phyloP scores from a whole-genome alignment of 257 asterid species.

The Jacaranda mimosifolia region DNA sequence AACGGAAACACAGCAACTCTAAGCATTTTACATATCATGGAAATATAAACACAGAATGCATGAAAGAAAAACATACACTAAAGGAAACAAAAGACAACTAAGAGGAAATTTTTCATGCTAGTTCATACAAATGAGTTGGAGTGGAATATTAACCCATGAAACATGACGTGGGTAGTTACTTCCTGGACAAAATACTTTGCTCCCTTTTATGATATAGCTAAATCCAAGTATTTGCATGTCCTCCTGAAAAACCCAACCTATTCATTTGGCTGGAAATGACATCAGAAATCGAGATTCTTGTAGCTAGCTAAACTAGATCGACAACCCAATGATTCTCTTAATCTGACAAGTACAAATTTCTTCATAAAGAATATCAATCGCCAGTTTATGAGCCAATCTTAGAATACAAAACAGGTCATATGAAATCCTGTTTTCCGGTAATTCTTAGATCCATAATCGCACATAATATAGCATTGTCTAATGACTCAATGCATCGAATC shows the following conservation, averaged over 20 bases:
- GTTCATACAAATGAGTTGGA: not conserved
- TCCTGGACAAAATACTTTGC: not conserved
- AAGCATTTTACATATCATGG: constrained; percentile 10
- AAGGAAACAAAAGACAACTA: too few species aligned
- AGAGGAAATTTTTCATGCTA: not conserved
- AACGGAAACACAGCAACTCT: not conserved
- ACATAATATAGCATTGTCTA: not conserved
- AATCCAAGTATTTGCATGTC: constrained; percentile 15
- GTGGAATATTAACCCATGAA: not conserved
- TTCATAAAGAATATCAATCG: not conserved
- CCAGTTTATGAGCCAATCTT: not conserved
- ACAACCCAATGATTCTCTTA: not conserved
- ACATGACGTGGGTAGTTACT: not conserved
- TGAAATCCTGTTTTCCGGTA: not conserved
- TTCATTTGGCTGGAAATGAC: not conserved
- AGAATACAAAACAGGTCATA: not conserved
- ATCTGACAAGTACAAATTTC: not conserved
- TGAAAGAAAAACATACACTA: not conserved
- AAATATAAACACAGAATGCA: not conserved
- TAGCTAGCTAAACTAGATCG: not conserved
- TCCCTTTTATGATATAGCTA: not conserved
- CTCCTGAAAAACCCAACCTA: not conserved
- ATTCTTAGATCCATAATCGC: constrained; percentile 11
- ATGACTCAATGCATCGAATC: not conserved
- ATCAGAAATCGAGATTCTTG: not conserved